Evolutionary conservation across 768 basidiomycete species (phyloP).

Genomic region (Pleurotus pulmonarius): DNA sequence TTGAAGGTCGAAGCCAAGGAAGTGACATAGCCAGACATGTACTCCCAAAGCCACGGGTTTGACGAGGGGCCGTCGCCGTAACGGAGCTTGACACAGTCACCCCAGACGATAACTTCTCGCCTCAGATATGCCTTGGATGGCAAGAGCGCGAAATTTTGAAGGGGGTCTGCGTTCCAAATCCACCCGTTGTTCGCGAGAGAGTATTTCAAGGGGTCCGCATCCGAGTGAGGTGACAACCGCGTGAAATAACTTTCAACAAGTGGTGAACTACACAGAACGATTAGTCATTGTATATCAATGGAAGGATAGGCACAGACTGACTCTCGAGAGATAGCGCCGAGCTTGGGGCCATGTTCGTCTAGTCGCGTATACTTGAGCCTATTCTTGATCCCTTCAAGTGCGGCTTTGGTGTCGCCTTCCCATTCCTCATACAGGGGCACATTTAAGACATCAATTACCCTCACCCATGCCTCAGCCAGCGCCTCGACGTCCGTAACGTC

Average conservation of each 20-base stretch:
- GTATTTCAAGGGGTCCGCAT: constrained; percentile 52
- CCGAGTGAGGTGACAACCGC: constrained; percentile 46
- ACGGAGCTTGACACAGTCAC: constrained; percentile 96
- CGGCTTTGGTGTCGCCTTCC: constrained; percentile 75
- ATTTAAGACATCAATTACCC: constrained; percentile 83
- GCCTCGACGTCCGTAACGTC: constrained; percentile 44
- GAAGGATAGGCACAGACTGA: constrained; percentile 33
- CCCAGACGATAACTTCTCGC: constrained; percentile 96
- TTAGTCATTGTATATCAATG: constrained; percentile 3
- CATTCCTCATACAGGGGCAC: constrained; percentile 85
- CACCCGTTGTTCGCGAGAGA: constrained; percentile 97
- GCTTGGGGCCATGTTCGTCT: constrained; percentile 77
- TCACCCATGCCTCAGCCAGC: constrained; percentile 69
- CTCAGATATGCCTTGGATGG: constrained; percentile 94
- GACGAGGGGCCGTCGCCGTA: constrained; percentile 78
- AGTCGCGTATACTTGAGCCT: constrained; percentile 78
- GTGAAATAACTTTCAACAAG: constrained; percentile 94
- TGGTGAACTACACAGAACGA: constrained; percentile 51
- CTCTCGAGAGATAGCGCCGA: constrained; percentile 76
- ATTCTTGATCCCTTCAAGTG: constrained; percentile 70
- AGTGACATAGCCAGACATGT: constrained; percentile 83
- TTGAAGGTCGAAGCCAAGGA: constrained; percentile 82
- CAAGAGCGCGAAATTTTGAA: constrained; percentile 88
- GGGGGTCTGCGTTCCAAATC: constrained; percentile 96
- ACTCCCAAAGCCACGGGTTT: constrained; percentile 93